Base-by-base conservation (phyloP, 2,329 filamentous ascomycete species). In the Fusarium fujikuroi region DNA sequence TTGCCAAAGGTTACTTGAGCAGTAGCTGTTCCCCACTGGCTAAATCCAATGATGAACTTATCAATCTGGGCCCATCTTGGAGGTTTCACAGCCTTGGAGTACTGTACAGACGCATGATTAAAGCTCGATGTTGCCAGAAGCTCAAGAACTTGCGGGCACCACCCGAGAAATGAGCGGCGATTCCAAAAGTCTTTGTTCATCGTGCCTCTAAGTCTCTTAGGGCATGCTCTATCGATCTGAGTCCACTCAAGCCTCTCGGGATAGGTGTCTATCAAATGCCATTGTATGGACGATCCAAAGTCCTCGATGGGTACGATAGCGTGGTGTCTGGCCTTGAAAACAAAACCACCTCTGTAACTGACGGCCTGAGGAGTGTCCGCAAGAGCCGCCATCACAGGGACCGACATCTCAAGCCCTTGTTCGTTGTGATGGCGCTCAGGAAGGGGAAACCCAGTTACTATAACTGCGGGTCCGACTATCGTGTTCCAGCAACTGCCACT, bases 171-270 rank as follows among this genome's bases (percentile, higher is more conserved):
- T 25, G 42, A 44, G 10, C 16, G 42, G n/a, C 42, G 42, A 25
- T 12, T 19, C 42, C 42, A 44, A 0, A 44, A 25, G 0, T 19
- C n/a, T 2, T 44, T 9, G 9, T 19, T 25, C 7, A 19, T 8
- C 1, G n/a, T 3, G 3, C 42, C 42, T 4, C 16, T n/a, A 19
- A 25, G 16, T 44, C 42, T 44, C 10, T 4, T 12, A 6, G 42
- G 42, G 3, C 42, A 44, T 44, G 7, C 16, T 25, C n/a, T 44
- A 10, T 44, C 42, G 10, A 44, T 44, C 5, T 44, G n/a, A 12
- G 42, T 19, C 42, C 42, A 44, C 7, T 44, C 42, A 19, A 44
- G 42, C 0, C n/a, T 44, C 10, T 25, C 16, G 3, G 42, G 42
- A 12, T 25, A 44, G 4, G 42, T 44, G 42, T 44, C 42, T 44